Percentiles rank a stretch among this genome's conserved stretches.
These are phyloP conservation scores for Ophiostoma angusticollis DNA, from an alignment of 2,329 filamentous ascomycete species.

Conservation along the genomic window DNA sequence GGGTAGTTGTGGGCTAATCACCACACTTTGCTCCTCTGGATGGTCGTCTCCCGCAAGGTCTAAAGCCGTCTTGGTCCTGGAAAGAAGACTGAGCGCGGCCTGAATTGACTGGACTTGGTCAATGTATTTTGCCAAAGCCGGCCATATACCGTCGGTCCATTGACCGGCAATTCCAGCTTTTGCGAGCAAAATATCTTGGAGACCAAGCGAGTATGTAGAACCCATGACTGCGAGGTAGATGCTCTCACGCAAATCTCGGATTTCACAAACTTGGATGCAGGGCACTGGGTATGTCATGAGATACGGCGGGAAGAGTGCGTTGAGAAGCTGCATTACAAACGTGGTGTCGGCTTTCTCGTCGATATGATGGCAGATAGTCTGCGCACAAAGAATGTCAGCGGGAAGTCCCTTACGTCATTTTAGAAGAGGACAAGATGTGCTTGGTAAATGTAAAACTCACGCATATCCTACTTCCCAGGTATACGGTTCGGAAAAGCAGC, in stretches of 20 bases:
- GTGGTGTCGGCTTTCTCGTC: neutral
- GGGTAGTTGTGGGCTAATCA: neutral
- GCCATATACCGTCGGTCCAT: conserved; percentile 8
- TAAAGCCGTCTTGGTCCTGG: neutral
- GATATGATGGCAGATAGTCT: conserved; percentile 13
- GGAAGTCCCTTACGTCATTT: neutral
- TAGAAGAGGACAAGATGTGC: no score
- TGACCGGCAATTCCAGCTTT: conserved; percentile 4
- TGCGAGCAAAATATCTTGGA: conserved; percentile 3
- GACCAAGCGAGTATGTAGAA: neutral
- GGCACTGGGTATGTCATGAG: conserved; percentile 11
- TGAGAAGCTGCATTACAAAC: conserved; percentile 13
- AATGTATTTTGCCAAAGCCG: conserved; percentile 8
- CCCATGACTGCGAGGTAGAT: conserved; percentile 9
- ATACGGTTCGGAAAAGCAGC: conserved; percentile 10
- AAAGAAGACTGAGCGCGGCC: neutral
- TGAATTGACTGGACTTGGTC: conserved; percentile 1
- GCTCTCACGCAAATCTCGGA: conserved; percentile 7
- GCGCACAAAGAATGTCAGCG: neutral
- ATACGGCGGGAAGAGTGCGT: conserved; percentile 15
- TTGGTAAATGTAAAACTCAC: conserved; percentile 7
- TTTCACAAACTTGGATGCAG: conserved; percentile 3
- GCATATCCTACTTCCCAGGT: conserved; percentile 12
- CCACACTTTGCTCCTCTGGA: neutral
- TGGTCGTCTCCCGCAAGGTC: no score